These are phyloP conservation scores for Cyclotella kingstonii DNA, from an alignment of 108 stramenopile species.

Conservation along the genomic window DNA sequence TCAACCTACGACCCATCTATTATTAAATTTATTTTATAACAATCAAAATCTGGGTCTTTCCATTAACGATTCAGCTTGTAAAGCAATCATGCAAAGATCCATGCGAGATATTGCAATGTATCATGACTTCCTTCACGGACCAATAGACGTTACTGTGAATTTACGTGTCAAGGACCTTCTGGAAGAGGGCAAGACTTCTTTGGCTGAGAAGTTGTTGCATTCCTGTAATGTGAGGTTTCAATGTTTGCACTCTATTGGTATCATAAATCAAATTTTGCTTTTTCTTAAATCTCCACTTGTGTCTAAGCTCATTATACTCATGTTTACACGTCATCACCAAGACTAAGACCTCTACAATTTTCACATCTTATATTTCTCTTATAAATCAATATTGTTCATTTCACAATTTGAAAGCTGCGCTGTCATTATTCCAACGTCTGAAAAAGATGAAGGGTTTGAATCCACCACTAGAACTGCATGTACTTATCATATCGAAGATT, in stretches of 20 bases:
- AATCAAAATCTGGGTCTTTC: neutral
- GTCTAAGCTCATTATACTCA: neutral
- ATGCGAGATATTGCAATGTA: conserved; percentile 2
- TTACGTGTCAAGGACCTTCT: neutral
- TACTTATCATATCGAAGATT: conserved; percentile 49
- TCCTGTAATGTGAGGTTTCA: neutral
- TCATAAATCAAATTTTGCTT: neutral
- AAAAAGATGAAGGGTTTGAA: neutral
- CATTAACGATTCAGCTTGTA: no score
- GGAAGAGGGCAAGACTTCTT: neutral
- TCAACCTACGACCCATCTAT: neutral
- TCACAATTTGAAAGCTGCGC: neutral
- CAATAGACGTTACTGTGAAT: neutral
- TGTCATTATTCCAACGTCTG: neutral
- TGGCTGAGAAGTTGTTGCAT: neutral
- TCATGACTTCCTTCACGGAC: neutral
- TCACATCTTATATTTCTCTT: neutral
- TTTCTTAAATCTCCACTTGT: neutral
- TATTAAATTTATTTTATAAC: neutral
- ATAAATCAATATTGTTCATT: conserved; percentile 2
- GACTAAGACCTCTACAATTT: neutral
- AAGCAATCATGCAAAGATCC: neutral
- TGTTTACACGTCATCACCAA: neutral
- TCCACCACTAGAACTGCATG: conserved; percentile 17
- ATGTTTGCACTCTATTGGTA: neutral